phyloP scores from a whole-genome alignment of 176 grass and related monocot species.

The Oropetium thomaeum region DNA sequence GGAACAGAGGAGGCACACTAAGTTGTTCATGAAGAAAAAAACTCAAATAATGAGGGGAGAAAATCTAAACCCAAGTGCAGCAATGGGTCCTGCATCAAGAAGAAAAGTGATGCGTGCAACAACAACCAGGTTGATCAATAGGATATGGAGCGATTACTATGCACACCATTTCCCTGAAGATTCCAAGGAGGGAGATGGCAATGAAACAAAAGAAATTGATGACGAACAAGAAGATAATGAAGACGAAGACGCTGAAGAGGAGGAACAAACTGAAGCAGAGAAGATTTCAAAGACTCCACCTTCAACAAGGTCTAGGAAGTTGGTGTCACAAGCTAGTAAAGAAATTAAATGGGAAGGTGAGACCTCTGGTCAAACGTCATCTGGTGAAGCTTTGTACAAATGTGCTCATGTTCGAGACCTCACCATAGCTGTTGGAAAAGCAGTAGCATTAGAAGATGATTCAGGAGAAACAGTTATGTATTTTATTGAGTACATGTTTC shows the following conservation, averaged over 20 bases:
- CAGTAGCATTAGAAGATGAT: conserved; percentile 72
- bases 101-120: conserved; percentile 95
- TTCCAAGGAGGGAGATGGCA: conserved; percentile 46
- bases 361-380: conserved; percentile 45
- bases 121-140: conserved; percentile 79
- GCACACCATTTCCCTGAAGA: conserved; percentile 86
- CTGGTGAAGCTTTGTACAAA: conserved; percentile 62
- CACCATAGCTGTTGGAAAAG: conserved; percentile 49
- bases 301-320: conserved; percentile 43
- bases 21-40: conserved; percentile 89
- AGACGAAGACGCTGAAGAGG: conserved; percentile 63
- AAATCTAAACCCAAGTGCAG: conserved; percentile 87
- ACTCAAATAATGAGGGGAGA: conserved; percentile 52
- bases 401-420: conserved; percentile 56
- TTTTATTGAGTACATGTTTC: conserved; percentile 92
- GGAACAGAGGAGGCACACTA: conserved; percentile 80
- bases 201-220: conserved; percentile 67
- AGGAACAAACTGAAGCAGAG: conserved; percentile 41
- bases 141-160: conserved; percentile 88
- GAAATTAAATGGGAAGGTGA: conserved; percentile 72
- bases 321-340: conserved; percentile 43
- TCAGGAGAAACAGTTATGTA: conserved; percentile 56
- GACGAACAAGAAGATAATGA: conserved; percentile 82
- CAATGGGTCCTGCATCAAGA: conserved; percentile 56
- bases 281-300: conserved; percentile 36